phyloP scores from a whole-genome alignment of 78 protist genomes.

The Dictyostelium discoideum region DNA sequence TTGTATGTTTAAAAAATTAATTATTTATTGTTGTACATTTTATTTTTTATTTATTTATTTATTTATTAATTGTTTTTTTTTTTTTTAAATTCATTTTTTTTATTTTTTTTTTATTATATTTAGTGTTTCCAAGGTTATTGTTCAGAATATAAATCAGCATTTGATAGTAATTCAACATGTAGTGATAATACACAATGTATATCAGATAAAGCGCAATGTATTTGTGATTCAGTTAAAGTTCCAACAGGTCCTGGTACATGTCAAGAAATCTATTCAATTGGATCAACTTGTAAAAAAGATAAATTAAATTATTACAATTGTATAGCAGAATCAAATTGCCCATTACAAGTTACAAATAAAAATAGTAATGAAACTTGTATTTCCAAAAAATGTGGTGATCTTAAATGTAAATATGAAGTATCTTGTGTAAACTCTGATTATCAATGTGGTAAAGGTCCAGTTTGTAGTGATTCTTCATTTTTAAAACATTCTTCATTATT shows the following conservation, averaged over 20 bases:
- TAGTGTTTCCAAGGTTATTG: constrained; percentile 54
- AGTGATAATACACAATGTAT: background rate
- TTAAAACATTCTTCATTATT: background rate
- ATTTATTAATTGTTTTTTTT: background rate
- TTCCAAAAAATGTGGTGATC: background rate
- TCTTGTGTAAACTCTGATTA: background rate
- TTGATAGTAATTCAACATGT: background rate
- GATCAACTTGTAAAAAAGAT: constrained; percentile 13
- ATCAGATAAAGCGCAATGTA: constrained; percentile 7
- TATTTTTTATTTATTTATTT: too few relatives aligned
- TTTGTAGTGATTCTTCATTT: background rate
- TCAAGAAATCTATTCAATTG: background rate
- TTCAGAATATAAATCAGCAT: background rate
- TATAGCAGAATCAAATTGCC: background rate
- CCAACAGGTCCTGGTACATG: constrained; percentile 13
- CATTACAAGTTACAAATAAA: constrained; percentile 14
- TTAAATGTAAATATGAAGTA: constrained; percentile 8
- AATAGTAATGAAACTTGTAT: constrained; percentile 8
- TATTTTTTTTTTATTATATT: background rate
- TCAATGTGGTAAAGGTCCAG: background rate
- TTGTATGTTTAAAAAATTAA: background rate
- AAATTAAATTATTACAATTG: background rate
- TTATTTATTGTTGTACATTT: background rate
- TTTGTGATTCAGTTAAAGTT: constrained; percentile 20
- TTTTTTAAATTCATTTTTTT: background rate